Evolutionary conservation across 2,329 filamentous ascomycete species (phyloP).

Genomic region (Pseudophaeomoniella oleicola): DNA sequence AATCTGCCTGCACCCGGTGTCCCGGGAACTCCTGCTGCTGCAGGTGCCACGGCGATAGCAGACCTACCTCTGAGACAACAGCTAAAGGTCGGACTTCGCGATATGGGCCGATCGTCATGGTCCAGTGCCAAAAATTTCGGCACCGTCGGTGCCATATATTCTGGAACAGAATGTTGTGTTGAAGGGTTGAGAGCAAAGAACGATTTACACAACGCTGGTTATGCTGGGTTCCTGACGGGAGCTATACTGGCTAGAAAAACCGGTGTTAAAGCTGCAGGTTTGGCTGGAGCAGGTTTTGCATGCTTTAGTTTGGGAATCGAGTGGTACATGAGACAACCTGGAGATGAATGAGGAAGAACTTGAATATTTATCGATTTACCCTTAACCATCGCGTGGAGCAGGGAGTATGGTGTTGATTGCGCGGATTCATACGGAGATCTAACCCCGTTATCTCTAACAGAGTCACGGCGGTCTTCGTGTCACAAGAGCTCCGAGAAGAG

Average conservation of each 20-base stretch:
- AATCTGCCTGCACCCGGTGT: constrained; percentile 13
- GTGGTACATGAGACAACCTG: constrained; percentile 69
- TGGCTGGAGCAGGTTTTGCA: constrained; percentile 87
- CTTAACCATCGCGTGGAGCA: too few relatives aligned
- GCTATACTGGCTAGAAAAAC: constrained; percentile 75
- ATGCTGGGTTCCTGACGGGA: constrained; percentile 80
- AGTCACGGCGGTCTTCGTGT: too few relatives aligned
- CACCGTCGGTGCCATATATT: constrained; percentile 79
- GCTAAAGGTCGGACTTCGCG: constrained; percentile 71
- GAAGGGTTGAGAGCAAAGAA: constrained; percentile 86
- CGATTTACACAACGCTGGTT: constrained; percentile 74
- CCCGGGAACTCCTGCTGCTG: constrained; percentile 7
- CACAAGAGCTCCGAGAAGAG: too few relatives aligned
- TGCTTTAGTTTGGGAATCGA: constrained; percentile 88
- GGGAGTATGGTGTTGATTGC: too few relatives aligned
- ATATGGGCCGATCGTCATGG: constrained; percentile 78
- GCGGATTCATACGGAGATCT: too few relatives aligned
- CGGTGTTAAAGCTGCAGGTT: constrained; percentile 72
- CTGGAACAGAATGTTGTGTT: constrained; percentile 88
- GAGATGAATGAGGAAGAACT: constrained; percentile 45
- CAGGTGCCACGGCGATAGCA: constrained; percentile 36
- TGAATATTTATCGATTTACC: too few relatives aligned
- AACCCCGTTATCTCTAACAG: too few relatives aligned
- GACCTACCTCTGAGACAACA: constrained; percentile 71
- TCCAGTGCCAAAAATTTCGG: constrained; percentile 89